phyloP scores from a whole-genome alignment of 371 early-diverging fungal genomes.

The Coemansia sp. region DNA sequence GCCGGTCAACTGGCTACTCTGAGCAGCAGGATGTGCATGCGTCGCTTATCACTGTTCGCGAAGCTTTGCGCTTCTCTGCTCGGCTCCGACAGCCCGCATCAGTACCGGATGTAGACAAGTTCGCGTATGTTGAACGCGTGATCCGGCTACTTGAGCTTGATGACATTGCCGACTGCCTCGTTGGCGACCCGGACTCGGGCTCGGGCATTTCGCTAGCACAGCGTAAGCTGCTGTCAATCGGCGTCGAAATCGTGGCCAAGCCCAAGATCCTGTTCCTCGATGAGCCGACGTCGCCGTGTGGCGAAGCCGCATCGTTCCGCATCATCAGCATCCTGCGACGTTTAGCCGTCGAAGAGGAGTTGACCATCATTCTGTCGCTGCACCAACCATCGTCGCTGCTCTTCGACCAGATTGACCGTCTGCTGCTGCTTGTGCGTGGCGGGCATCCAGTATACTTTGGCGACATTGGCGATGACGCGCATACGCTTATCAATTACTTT shows the following conservation, averaged over 20 bases:
- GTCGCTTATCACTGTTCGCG: constrained; percentile 59
- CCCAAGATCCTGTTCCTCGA: constrained; percentile 81
- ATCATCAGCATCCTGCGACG: constrained; percentile 66
- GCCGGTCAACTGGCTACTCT: constrained; percentile 75
- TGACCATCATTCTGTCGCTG: constrained; percentile 72
- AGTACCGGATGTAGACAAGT: constrained; percentile 54
- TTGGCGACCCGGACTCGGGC: constrained; percentile 59
- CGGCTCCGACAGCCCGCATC: constrained; percentile 64
- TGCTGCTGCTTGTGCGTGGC: constrained; percentile 76
- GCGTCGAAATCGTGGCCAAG: constrained; percentile 71
- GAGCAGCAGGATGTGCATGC: constrained; percentile 84
- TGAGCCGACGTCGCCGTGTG: constrained; percentile 86
- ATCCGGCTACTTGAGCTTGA: constrained; percentile 61
- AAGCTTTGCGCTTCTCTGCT: constrained; percentile 71
- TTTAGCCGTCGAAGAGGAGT: constrained; percentile 56
- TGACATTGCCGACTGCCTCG: constrained; percentile 59
- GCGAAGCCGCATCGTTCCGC: constrained; percentile 66
- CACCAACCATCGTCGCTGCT: constrained; percentile 84
- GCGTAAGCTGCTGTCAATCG: constrained; percentile 67
- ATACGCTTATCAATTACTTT: constrained; percentile 62
- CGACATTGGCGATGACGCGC: constrained; percentile 59
- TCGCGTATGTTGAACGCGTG: constrained; percentile 69
- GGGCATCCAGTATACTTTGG: constrained; percentile 81
- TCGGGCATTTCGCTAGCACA: constrained; percentile 64
- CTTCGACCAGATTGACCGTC: constrained; percentile 77